phyloP scores from a whole-genome alignment of 345 rosid species.

The Hibiscus trionum region DNA sequence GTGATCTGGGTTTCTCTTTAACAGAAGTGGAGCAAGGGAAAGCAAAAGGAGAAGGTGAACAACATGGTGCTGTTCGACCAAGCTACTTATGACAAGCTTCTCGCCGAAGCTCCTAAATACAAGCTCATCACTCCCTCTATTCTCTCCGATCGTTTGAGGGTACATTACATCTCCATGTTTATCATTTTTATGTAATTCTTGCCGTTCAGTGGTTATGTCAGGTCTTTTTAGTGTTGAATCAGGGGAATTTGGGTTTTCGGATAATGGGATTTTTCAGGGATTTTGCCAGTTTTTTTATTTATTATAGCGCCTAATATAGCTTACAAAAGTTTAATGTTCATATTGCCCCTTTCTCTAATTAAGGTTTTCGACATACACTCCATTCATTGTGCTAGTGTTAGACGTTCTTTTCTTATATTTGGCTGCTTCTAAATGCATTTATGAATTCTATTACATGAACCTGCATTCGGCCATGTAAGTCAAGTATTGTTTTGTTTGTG shows the following conservation, averaged over 20 bases:
- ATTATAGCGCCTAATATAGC: too few species aligned
- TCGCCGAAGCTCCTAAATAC: constrained; percentile 68
- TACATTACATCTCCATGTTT: constrained; percentile 7
- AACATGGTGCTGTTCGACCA: constrained; percentile 88
- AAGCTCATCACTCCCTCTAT: constrained; percentile 82
- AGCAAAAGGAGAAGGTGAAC: constrained; percentile 94
- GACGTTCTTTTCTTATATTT: background rate
- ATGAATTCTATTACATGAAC: too few species aligned
- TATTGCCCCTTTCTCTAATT: too few species aligned
- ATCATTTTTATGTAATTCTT: background rate
- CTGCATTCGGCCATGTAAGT: too few species aligned
- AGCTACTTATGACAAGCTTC: constrained; percentile 72
- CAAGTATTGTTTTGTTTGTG: too few species aligned
- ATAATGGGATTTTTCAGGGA: background rate
- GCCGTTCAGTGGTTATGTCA: background rate
- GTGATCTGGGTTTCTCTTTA: background rate
- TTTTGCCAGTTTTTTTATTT: too few species aligned
- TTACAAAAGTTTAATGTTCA: too few species aligned
- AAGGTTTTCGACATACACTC: too few species aligned
- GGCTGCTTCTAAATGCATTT: background rate
- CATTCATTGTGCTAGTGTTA: too few species aligned
- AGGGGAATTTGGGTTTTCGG: background rate
- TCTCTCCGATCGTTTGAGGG: constrained; percentile 81
- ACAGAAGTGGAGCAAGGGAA: constrained; percentile 91
- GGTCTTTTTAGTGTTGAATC: background rate